phyloP scores from a whole-genome alignment of 2,329 filamentous ascomycete genomes.

The Fusarium phyllophilum region DNA sequence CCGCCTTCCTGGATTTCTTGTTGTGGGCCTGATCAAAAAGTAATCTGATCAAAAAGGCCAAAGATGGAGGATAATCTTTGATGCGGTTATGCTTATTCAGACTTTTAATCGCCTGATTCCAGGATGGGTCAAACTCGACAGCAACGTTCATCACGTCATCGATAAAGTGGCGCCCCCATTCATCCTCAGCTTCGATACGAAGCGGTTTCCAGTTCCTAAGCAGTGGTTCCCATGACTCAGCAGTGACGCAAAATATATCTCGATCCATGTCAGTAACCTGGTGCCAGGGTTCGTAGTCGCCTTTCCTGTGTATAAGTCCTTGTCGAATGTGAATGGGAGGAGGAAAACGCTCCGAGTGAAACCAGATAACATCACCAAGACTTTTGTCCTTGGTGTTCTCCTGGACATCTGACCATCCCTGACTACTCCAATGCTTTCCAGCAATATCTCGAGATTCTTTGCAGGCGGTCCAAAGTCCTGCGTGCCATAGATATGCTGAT shows the following conservation, averaged over 20 bases:
- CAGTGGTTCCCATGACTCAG: not conserved
- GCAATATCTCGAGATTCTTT: not conserved
- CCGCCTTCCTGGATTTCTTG: fast-evolving
- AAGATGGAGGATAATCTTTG: not conserved
- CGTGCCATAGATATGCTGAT: not conserved
- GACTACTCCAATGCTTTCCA: not conserved
- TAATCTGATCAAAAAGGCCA: not conserved
- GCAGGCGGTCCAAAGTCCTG: not conserved
- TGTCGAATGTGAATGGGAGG: not conserved
- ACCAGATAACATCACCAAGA: not conserved
- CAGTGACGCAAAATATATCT: not conserved
- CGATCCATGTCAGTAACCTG: not conserved
- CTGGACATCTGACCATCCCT: not conserved
- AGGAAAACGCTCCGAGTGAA: fast-evolving
- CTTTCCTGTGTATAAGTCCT: not conserved
- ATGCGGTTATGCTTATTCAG: fast-evolving
- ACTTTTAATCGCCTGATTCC: not conserved
- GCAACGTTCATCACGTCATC: fast-evolving
- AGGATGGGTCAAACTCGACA: not conserved
- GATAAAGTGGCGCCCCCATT: not conserved
- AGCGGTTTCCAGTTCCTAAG: not conserved
- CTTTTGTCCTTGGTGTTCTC: not conserved
- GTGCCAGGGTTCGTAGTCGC: not conserved
- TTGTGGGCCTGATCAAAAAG: not conserved
- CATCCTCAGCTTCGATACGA: not conserved